Percentiles rank a stretch among this genome's conserved stretches.
Evolutionary conservation across 805 yeast species (phyloP).

Genomic region (Ogataea pignaliae): DNA sequence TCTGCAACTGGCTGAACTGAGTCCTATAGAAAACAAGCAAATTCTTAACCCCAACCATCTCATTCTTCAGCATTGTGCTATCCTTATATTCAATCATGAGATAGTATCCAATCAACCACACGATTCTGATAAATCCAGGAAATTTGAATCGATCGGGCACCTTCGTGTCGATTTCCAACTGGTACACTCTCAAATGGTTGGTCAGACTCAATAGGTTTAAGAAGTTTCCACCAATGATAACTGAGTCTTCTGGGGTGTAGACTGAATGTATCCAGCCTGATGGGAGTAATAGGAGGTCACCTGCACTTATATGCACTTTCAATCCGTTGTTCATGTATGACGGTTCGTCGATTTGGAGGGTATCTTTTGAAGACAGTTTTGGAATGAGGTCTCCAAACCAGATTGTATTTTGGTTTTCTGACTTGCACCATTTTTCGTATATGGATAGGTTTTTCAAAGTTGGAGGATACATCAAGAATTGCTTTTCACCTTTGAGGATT

Average conservation of each 20-base stretch:
- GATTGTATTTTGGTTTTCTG: slow-evolving; percentile 52
- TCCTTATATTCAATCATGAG: slow-evolving; percentile 10
- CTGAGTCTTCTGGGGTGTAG: slow-evolving; percentile 72
- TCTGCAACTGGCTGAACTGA: slow-evolving; percentile 15
- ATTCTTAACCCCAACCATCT: slow-evolving; percentile 13
- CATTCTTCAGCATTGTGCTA: background rate
- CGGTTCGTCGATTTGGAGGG: slow-evolving; percentile 12
- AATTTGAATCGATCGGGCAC: slow-evolving; percentile 76
- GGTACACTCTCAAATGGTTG: slow-evolving; percentile 57
- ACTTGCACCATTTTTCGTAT: slow-evolving; percentile 70
- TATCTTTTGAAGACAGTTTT: slow-evolving; percentile 11
- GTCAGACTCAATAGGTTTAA: slow-evolving; percentile 59
- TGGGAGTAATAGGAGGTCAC: slow-evolving; percentile 80
- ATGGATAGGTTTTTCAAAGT: slow-evolving; percentile 53
- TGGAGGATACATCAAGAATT: slow-evolving; percentile 78
- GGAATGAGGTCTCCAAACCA: slow-evolving; percentile 58
- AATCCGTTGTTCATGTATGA: slow-evolving; percentile 33
- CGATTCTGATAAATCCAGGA: slow-evolving; percentile 66
- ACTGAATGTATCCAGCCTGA: slow-evolving; percentile 95
- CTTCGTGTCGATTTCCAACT: slow-evolving; percentile 60
- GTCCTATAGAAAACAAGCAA: slow-evolving; percentile 21
- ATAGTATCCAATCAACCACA: slow-evolving; percentile 63
- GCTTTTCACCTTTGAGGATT: slow-evolving; percentile 67
- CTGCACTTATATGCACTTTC: slow-evolving; percentile 36
- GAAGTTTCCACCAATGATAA: slow-evolving; percentile 87